A percentile compares a stretch with the other conserved stretches of the same genome.
phyloP scores from a whole-genome alignment of 1,139 yeast species.

The Trichomonascaceae sp. region DNA sequence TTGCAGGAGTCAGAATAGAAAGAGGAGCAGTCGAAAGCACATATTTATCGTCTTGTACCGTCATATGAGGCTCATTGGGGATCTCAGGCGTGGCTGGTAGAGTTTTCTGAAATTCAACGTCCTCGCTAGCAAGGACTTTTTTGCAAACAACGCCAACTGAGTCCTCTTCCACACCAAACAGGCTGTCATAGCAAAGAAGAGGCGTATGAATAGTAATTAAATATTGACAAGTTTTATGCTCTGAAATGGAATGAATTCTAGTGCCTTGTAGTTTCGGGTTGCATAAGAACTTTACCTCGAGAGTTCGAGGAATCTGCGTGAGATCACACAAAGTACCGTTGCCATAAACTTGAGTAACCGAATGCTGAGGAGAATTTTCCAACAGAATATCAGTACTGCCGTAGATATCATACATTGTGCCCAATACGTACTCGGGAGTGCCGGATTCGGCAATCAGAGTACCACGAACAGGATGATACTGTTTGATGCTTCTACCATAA shows the following conservation, averaged over 20 bases:
- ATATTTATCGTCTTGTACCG: neutral
- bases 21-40: neutral
- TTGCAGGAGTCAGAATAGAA: neutral
- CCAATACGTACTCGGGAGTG: conserved; percentile 41
- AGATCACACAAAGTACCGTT: conserved; percentile 71
- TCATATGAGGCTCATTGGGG: neutral
- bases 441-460: conserved; percentile 36
- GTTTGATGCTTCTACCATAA: conserved; percentile 49
- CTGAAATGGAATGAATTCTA: conserved; percentile 45
- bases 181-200: conserved; percentile 48
- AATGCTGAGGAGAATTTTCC: conserved; percentile 1
- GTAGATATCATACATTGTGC: conserved; percentile 21
- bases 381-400: neutral
- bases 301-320: conserved; percentile 54
- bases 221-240: conserved; percentile 69
- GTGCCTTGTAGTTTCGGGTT: conserved; percentile 36
- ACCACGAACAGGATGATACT: conserved; percentile 41
- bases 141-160: conserved; percentile 42
- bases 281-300: conserved; percentile 66
- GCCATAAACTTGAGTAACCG: conserved; percentile 40
- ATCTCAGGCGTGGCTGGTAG: neutral
- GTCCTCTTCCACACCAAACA: conserved; percentile 40
- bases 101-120: neutral
- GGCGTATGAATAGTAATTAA: conserved; percentile 55
- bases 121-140: conserved; percentile 21